Evolutionary conservation across 306 rosid species (phyloP).

Genomic region (Elaeagnus macrophylla): DNA sequence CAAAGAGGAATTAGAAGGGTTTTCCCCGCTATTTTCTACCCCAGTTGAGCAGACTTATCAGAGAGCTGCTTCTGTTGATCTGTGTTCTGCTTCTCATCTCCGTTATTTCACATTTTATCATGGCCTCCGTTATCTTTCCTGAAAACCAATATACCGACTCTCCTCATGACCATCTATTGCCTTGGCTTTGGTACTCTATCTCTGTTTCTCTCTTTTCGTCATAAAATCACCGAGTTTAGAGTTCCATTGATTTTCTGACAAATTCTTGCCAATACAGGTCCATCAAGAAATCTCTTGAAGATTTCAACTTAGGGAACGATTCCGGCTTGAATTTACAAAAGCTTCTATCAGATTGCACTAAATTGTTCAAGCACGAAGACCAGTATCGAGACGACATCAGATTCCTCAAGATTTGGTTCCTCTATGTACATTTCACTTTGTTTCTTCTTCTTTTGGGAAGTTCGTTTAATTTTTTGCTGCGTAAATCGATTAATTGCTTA

Average conservation of each 20-base stretch:
- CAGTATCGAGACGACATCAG: constrained; percentile 58
- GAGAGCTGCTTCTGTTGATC: background rate
- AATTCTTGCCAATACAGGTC: constrained; percentile 31
- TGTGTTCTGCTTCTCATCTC: background rate
- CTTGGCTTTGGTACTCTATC: constrained; percentile 45
- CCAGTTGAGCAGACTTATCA: background rate
- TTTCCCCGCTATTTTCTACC: background rate
- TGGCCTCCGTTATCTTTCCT: constrained; percentile 21
- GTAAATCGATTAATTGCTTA: background rate
- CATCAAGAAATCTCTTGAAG: constrained; percentile 41
- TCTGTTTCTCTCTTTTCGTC: background rate
- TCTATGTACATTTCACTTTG: constrained; percentile 36
- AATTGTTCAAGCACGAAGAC: constrained; percentile 31
- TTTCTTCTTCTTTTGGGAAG: background rate
- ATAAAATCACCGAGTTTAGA: background rate
- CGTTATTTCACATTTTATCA: background rate
- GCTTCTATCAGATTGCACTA: constrained; percentile 50
- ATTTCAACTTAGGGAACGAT: constrained; percentile 19
- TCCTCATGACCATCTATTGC: constrained; percentile 44
- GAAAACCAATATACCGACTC: constrained; percentile 15
- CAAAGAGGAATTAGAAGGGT: background rate
- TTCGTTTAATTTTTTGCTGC: background rate
- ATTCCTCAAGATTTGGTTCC: constrained; percentile 78
- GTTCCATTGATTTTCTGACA: constrained; percentile 1
- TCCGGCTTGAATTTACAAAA: constrained; percentile 23